phyloP scores from a whole-genome alignment of 208 protist species.

The Trypanosoma caninum region DNA sequence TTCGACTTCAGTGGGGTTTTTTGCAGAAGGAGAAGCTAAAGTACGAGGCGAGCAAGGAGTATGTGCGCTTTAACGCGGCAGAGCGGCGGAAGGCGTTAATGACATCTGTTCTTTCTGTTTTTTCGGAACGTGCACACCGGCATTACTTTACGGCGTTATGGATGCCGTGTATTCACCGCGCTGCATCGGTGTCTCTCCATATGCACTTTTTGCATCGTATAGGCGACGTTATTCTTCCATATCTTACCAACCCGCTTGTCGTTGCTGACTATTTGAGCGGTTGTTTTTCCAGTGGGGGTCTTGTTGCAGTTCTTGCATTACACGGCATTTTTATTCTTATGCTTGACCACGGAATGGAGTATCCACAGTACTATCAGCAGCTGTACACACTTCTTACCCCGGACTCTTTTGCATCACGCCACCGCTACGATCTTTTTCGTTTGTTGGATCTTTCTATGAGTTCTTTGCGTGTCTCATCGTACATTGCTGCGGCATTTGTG shows the following conservation, averaged over 20 bases:
- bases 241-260: constrained; percentile 83
- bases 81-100: constrained; percentile 70
- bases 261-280: constrained; percentile 83
- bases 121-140: constrained; percentile 76
- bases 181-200: constrained; percentile 50
- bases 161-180: constrained; percentile 64
- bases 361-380: constrained; percentile 89
- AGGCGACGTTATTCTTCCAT: constrained; percentile 59
- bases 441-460: constrained; percentile 81
- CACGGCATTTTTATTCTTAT: constrained; percentile 88
- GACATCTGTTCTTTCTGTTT: constrained; percentile 68
- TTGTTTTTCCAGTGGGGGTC: constrained; percentile 81
- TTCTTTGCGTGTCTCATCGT: constrained; percentile 75
- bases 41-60: constrained; percentile 57
- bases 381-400: constrained; percentile 85
- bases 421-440: constrained; percentile 86
- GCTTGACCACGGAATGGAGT: constrained; percentile 88
- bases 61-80: constrained; percentile 61
- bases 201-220: constrained; percentile 82
- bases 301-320: constrained; percentile 83
- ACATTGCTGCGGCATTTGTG: constrained; percentile 79
- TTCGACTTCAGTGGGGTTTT: constrained; percentile 62
- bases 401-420: constrained; percentile 76
- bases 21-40: constrained; percentile 49
- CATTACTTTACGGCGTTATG: constrained; percentile 83